Base-by-base conservation (phyloP, 2,329 filamentous ascomycete genomes). In the Leptographium galeiforme region DNA sequence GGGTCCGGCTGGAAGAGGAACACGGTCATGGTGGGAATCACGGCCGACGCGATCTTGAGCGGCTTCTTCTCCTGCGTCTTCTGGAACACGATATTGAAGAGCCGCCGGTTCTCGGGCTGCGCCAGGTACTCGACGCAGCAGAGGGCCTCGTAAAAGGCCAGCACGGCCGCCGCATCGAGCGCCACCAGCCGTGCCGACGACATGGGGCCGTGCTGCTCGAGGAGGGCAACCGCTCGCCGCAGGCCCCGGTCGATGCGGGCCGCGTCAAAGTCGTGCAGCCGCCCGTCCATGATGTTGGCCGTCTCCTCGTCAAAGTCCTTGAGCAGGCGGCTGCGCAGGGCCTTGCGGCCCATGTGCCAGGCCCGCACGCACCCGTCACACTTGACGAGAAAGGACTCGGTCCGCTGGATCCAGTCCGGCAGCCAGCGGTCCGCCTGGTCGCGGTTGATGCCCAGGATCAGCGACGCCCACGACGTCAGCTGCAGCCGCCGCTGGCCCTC, bases 91-190 rank as follows among this genome's bases (percentile, higher is more conserved):
- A 77, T 81, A 64, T 95, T 86, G 64, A 97, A 95, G 58, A 82
- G 64, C 0, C 64, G 61, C 3, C 75, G 71, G 58, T 74, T 73
- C 5, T 74, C 72, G 1, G 75, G 70, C n/a, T 72, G 60, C 46
- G 69, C 75, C 56, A 96, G 73, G 63, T 94, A 89, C 1, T 85
- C 76, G 59, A 89, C 81, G 66, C 86, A 95, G 65, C 89, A 95
- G 51, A 97, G 71, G 0, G 86, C 84, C 66, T 97, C 91, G 61
- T 94, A 95, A 34, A 97, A 79, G 12, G 88, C 84, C 55, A 93
- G 78, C 50, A 94, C 78, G 8, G 87, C 81, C 33, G 78, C 71
- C 2, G 76, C 70, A 33, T 77, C 68, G 8, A 74, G 65, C 19
- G 70, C 68, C 13, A 71, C 72, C 40, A 78, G 68, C 51, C 71